These are phyloP conservation scores for Saururus chinensis DNA, from an alignment of 164 flowering plant genomes.

Conservation along the genomic window DNA sequence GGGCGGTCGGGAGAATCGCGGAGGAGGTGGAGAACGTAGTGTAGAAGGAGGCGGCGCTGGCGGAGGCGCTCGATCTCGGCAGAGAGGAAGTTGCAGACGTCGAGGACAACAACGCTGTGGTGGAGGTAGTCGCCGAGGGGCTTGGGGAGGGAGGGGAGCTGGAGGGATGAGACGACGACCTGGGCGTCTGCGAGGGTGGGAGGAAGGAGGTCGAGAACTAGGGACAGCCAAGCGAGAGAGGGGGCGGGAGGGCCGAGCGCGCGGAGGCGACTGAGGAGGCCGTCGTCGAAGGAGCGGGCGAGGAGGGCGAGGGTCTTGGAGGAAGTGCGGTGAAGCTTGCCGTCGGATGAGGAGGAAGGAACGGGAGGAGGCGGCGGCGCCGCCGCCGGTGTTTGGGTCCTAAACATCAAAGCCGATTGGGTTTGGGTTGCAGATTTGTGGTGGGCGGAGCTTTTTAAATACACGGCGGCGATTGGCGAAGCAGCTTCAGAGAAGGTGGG, in stretches of 20 bases:
- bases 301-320: slow-evolving; percentile 13
- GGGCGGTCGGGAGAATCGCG: neutral
- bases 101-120: slow-evolving; percentile 21
- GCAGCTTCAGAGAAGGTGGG: too few species aligned
- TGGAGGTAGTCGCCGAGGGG: slow-evolving; percentile 14
- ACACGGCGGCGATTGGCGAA: too few species aligned
- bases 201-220: slow-evolving; percentile 19
- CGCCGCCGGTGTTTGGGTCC: neutral
- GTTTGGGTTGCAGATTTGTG: too few species aligned
- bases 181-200: slow-evolving; percentile 21
- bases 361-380: neutral
- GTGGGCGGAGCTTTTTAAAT: too few species aligned
- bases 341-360: neutral
- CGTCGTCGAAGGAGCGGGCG: slow-evolving; percentile 19
- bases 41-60: slow-evolving; percentile 16
- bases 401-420: too few species aligned
- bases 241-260: slow-evolving; percentile 8
- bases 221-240: slow-evolving; percentile 20
- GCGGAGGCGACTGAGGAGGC: slow-evolving; percentile 18
- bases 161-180: slow-evolving; percentile 7
- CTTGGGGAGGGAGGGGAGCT: neutral
- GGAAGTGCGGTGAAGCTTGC: slow-evolving; percentile 1
- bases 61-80: slow-evolving; percentile 22
- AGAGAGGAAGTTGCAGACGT: slow-evolving; percentile 25
- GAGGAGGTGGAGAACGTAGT: slow-evolving; percentile 15